Base-by-base conservation (phyloP, 768 basidiomycete species). In the Mycena metata region DNA sequence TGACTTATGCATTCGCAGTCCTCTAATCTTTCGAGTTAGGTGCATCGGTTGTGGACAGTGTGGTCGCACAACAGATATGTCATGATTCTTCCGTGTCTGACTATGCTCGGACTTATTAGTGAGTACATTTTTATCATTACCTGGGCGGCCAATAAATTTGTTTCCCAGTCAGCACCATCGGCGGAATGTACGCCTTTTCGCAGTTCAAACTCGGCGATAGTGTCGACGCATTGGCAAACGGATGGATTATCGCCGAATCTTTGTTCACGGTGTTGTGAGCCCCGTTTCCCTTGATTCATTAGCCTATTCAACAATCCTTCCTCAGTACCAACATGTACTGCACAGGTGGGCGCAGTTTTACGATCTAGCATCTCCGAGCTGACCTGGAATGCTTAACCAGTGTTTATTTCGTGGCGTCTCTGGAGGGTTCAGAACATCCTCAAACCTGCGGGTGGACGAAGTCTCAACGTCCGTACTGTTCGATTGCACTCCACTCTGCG, bases 271-370 rank as follows among this genome's bases (percentile, higher is more conserved):
- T 62, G 5, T 51, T 35, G 66, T 67, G 16, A 39, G 66, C 47
- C 2, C 39, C 15, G 13, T 61, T 2, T 10, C 9, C 2, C 2
- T 21, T 66, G 4, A 17, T 17, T 2, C 17, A 1, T 30, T 2
- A 41, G 12, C 6, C 3, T 26, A 16, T n/a, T 23, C 35, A 19
- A n/a, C 49, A 12, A 35, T 19, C 12, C 10, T 15, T 3, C 4
- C 33, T 3, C 26, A 57, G 54, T 16, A 62, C 66, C 11, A 67
- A 62, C n/a, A 35, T 67, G 3, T 67, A 67, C 46, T 67, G 66
- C 15, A 67, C 66, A 50, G 54, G 66, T 67, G 8, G 19, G 21
- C n/a, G 5, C 16, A 39, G 26, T 1, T 39, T 64, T 21, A 0
- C n/a, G 9, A 17, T 21, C 16, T 0, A 26, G 0, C 7, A 8